These are phyloP conservation scores for Trichoderma asperellum DNA, from an alignment of 2,329 filamentous ascomycete genomes.

Conservation along the genomic window DNA sequence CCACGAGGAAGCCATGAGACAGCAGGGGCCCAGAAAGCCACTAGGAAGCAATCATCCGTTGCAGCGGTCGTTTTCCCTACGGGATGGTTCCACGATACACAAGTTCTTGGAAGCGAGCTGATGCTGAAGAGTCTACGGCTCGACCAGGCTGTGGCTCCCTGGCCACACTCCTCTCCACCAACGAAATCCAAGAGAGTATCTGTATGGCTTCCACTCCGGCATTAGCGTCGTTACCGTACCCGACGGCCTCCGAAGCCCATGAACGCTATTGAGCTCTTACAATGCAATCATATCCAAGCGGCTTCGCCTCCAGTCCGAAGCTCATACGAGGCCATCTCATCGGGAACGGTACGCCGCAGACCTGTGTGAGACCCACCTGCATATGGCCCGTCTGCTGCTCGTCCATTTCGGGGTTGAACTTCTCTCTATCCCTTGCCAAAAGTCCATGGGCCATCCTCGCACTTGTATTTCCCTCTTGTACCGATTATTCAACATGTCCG, in stretches of 20 bases:
- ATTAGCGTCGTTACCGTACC: constrained; percentile 1
- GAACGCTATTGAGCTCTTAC: neutral
- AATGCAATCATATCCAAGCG: neutral
- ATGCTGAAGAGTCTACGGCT: constrained; percentile 26
- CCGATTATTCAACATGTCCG: neutral
- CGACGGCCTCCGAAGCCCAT: constrained; percentile 19
- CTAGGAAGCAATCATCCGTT: constrained; percentile 20
- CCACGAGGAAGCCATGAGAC: constrained; percentile 25
- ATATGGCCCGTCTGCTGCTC: neutral
- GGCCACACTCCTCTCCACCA: neutral
- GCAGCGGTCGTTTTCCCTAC: constrained; percentile 10
- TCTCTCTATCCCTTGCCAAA: neutral
- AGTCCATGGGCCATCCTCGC: neutral
- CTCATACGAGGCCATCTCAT: constrained; percentile 45
- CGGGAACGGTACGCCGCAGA: constrained; percentile 41
- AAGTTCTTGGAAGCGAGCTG: constrained; percentile 20
- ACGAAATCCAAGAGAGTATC: neutral
- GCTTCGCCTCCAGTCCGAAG: constrained; percentile 1
- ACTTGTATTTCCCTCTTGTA: constrained; percentile 15
- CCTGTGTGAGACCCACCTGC: constrained; percentile 35
- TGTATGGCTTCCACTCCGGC: constrained; percentile 21
- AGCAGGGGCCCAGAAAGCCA: constrained; percentile 18
- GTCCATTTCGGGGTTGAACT: constrained; percentile 10
- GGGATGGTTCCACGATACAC: constrained; percentile 14
- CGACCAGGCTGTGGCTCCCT: constrained; percentile 12